These are phyloP conservation scores for Apophysomyces elegans DNA, from an alignment of 371 early-diverging fungal species.

Conservation along the genomic window DNA sequence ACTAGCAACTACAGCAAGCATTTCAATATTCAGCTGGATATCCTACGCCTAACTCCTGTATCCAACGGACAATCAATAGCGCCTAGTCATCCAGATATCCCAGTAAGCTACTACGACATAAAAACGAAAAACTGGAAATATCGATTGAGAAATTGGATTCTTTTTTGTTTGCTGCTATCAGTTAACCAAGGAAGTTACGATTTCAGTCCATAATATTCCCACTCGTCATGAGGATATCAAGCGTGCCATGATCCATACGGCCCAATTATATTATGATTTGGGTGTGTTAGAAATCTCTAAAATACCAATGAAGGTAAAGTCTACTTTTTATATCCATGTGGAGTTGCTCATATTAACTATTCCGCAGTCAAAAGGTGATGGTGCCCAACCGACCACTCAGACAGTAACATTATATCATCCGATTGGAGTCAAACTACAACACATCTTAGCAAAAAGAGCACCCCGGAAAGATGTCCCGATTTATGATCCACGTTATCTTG, in stretches of 20 bases:
- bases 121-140: not conserved
- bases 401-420: constrained; percentile 31
- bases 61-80: not conserved
- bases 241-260: constrained; percentile 33
- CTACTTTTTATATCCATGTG: not conserved
- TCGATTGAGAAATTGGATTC: not conserved
- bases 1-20: not conserved
- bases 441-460: constrained; percentile 24
- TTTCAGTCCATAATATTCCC: constrained; percentile 40
- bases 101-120: not conserved
- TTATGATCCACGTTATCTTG: constrained; percentile 24
- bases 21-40: constrained; percentile 25
- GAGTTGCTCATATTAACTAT: not conserved
- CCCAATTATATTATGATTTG: constrained; percentile 36
- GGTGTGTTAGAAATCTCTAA: constrained; percentile 30
- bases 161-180: not conserved
- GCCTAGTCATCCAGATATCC: not conserved
- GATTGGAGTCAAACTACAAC: constrained; percentile 23
- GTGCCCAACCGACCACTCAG: constrained; percentile 22
- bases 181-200: constrained; percentile 24
- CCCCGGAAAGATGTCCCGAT: constrained; percentile 15
- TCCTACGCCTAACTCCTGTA: constrained; percentile 22
- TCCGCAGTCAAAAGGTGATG: constrained; percentile 22
- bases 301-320: constrained; percentile 38
- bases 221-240: constrained; percentile 31